Base-by-base conservation (phyloP, 768 basidiomycete species). In the Cytidiella melzeri region DNA sequence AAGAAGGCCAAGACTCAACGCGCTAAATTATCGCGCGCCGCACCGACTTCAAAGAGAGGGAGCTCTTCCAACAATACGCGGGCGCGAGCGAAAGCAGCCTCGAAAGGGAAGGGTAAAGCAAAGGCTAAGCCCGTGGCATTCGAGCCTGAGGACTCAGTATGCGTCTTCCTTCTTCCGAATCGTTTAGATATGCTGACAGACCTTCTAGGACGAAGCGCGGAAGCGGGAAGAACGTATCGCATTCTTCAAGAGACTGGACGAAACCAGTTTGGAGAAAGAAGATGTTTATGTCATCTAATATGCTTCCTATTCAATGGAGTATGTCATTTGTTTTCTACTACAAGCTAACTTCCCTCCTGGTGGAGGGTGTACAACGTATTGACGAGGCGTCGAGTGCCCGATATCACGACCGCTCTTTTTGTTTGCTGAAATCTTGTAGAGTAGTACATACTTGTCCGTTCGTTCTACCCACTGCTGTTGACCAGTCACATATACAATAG, bases 181-280 rank as follows among this genome's bases (percentile, higher is more conserved):
- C 7, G 30, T 15, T n/a, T n/a, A n/a, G n/a, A n/a, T n/a, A n/a
- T 27, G 36, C 50, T 39, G 40, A 45, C 26, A 46, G 36, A 44
- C 38, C 21, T 23, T 43, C 34, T 23, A 61, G 60, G 60, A 57
- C 27, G 53, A 53, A 13, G 55, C 52, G 20, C 56, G 57, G 41
- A 47, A 53, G 41, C 58, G 61, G 27, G 38, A 46, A 23, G 61
- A 55, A 20, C 59, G 61, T 20, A 41, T 62, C 43, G 61, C 58
- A 41, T 62, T 60, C 42, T 62, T 57, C 53, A 55, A 52, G n/a
- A 54, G 55, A 51, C 47, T 62, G 47, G 56, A 57, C 39, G 41
- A 57, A 28, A 55, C 58, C 40, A 60, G 57, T 46, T 48, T 62
- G 41, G 59, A 57, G 50, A 59, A 60, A 50, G 61, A 62, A 46